phyloP scores from a whole-genome alignment of 371 early-diverging fungal genomes.

The Batrachochytrium dendrobatidis region DNA sequence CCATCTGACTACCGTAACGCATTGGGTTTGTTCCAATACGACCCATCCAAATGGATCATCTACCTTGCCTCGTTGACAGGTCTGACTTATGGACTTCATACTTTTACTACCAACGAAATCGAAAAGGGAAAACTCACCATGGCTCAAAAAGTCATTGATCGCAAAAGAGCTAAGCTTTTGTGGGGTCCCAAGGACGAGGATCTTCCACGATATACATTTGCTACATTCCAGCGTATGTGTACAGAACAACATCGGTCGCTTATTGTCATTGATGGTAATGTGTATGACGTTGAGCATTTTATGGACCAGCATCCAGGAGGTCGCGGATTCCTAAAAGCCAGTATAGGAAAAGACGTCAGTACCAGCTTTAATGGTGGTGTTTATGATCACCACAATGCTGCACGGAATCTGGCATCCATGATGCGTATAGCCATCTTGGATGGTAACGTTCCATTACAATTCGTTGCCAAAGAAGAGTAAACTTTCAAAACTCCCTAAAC shows the following conservation, averaged over 20 bases:
- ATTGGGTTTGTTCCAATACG: slow-evolving; percentile 81
- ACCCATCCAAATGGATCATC: slow-evolving; percentile 95
- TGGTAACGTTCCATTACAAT: slow-evolving; percentile 17
- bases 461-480: slow-evolving; percentile 23
- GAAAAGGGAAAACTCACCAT: slow-evolving; percentile 74
- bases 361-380: slow-evolving; percentile 81
- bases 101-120: slow-evolving; percentile 85
- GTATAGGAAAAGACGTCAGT: slow-evolving; percentile 80
- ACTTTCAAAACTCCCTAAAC: too few species aligned
- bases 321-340: slow-evolving; percentile 56
- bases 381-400: slow-evolving; percentile 59
- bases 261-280: slow-evolving; percentile 78
- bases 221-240: slow-evolving; percentile 54
- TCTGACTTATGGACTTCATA: slow-evolving; percentile 80
- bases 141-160: slow-evolving; percentile 71
- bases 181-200: slow-evolving; percentile 68
- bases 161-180: slow-evolving; percentile 48
- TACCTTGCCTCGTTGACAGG: slow-evolving; percentile 55
- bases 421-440: slow-evolving; percentile 30
- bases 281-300: slow-evolving; percentile 86
- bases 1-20: slow-evolving; percentile 95
- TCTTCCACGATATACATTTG: slow-evolving; percentile 68
- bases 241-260: slow-evolving; percentile 28
- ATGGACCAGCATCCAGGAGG: slow-evolving; percentile 86
- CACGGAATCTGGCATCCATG: slow-evolving; percentile 30